Evolutionary conservation across 2,329 filamentous ascomycete genomes (phyloP), one percentile per base, ranked within the genome.

Genomic region (Cercospora berteroae): DNA sequence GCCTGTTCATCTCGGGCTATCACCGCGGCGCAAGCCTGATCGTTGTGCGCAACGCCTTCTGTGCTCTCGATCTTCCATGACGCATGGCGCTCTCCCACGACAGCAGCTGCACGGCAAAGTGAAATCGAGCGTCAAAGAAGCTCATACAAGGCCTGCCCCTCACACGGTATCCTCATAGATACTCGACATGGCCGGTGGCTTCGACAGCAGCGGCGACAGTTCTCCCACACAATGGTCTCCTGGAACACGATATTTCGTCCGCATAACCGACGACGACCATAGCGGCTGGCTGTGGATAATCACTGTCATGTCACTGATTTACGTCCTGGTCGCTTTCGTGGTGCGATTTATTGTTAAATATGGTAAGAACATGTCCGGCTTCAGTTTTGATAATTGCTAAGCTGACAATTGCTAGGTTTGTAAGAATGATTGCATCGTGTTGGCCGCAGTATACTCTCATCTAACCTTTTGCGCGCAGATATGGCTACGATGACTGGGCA

Each of bases 401-500:
- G 13, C 64, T 63, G 27, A 64, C 16, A 16, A 6, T 13, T 20
- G 25, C 7, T 25, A 36, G 33, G 48, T n/a, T 27, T 50, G 52
- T 31, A 36, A 61, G 50, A 20, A 25, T 8, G 5, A 29, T 12
- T n/a, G 8, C 16, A 18, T 18, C 29, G 20, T n/a, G 31, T 3
- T 9, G 12, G 5, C 16, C 1, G 50, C 25, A 44, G 18, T 16
- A 10, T 9, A 4, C 4, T 20, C 12, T 16, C 5, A 2, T 25
- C 64, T 66, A n/a, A 63, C 50, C 4, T 33, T 10, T 4, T 60
- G 16, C 25, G 48, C 39, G 60, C 29, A 69, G 67, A 57, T 72
- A 72, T 29, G 75, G 75, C 16, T 50, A 66, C 8, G 75, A 77
- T 59, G 75, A 76, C 59, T 76, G 74, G 74, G 48, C 72, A 20